Conservation (phyloP, 73 alveolate species). For the Symbiodinium natans region DNA sequence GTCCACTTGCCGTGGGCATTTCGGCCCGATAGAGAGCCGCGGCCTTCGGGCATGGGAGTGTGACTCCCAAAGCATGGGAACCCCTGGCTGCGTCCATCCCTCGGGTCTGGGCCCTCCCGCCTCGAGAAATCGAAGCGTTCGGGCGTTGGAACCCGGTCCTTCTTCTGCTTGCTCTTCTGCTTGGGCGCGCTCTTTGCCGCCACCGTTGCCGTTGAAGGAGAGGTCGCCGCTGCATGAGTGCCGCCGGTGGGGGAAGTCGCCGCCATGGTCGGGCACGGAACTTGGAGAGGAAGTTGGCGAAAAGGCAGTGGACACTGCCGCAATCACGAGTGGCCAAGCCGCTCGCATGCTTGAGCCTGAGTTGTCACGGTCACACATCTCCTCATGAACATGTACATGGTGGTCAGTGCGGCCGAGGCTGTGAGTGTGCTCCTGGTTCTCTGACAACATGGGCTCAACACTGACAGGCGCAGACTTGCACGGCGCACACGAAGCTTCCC, state of each 20-base stretch:
- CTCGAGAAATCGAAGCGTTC: slow-evolving; percentile 9
- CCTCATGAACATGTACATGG: neutral
- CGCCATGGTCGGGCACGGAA: neutral
- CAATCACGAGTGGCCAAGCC: slow-evolving; percentile 2
- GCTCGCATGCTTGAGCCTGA: neutral
- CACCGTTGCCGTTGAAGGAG: neutral
- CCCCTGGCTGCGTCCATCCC: slow-evolving; percentile 11
- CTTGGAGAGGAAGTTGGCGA: slow-evolving; percentile 22
- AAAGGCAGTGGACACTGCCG: neutral
- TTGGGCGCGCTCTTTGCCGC: neutral
- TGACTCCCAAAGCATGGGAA: slow-evolving; percentile 28
- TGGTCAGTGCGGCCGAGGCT: too few relatives aligned
- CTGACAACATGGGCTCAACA: neutral
- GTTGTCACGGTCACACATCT: neutral
- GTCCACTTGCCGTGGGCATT: slow-evolving; percentile 27
- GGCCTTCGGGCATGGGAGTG: slow-evolving; percentile 11
- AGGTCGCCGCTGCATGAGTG: neutral
- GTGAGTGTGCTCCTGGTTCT: too few relatives aligned
- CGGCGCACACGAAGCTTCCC: neutral
- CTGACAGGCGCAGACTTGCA: neutral
- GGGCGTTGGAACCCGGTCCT: slow-evolving; percentile 27
- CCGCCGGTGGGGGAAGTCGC: neutral
- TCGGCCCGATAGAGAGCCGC: slow-evolving; percentile 19
- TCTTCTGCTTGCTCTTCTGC: neutral
- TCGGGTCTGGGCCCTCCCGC: neutral